Percentiles rank a stretch among this genome's conserved stretches.
These are phyloP conservation scores for Globisporangium viniferum DNA, from an alignment of 352 stramenopile genomes.

Conservation along the genomic window DNA sequence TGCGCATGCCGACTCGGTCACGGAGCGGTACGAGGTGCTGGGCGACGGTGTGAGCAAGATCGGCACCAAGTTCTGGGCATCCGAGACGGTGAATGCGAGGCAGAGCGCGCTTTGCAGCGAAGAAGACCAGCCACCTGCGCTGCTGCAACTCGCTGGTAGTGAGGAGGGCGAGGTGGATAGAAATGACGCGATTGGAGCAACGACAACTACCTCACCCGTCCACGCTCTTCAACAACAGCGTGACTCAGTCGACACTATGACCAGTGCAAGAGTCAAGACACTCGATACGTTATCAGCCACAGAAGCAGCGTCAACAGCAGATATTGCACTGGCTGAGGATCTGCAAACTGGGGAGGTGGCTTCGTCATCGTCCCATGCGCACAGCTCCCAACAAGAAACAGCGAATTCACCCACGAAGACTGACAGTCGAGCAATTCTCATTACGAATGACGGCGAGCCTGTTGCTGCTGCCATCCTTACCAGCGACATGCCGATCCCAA, in stretches of 20 bases:
- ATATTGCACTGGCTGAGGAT: background rate
- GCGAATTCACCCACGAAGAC: background rate
- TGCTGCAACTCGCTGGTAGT: background rate
- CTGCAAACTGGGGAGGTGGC: background rate
- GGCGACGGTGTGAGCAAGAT: conserved; percentile 41
- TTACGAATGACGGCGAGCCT: background rate
- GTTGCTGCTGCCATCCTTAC: background rate
- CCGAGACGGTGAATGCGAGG: conserved; percentile 9
- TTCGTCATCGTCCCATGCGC: background rate
- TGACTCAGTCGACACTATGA: background rate
- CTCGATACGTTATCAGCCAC: background rate
- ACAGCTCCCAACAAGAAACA: background rate
- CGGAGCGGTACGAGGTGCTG: conserved; percentile 35
- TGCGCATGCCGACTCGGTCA: conserved; percentile 38
- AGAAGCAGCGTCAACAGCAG: background rate
- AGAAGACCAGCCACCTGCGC: background rate
- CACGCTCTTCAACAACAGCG: background rate
- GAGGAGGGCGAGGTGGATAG: background rate
- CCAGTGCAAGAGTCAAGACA: background rate
- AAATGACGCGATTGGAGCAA: background rate
- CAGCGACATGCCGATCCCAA: background rate
- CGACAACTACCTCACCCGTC: background rate
- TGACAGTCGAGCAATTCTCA: background rate
- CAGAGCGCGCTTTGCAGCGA: background rate
- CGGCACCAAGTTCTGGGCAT: conserved; percentile 50